Conservation (phyloP, 306 rosid genomes). For the Quercus dentata region DNA sequence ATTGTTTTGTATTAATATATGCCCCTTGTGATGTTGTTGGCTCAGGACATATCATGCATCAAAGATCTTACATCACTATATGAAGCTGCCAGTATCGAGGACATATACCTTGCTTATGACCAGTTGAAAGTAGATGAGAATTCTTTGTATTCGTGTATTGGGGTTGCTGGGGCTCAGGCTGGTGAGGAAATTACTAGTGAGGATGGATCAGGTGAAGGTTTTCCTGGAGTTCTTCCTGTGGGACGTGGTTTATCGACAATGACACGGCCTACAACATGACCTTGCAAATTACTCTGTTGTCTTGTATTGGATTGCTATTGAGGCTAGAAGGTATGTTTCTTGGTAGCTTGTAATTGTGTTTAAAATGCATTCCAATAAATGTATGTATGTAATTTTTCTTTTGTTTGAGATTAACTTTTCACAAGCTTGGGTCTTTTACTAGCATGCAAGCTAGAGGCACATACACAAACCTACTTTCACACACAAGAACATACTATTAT, state of each 20-base stretch:
- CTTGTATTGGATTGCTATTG: not conserved
- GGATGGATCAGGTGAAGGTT: conserved; percentile 57
- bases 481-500: too few relatives aligned
- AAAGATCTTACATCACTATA: conserved; percentile 74
- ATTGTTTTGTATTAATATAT: conserved; percentile 14
- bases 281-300: conserved; percentile 9
- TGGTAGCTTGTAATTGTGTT: not conserved
- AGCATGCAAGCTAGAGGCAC: too few relatives aligned
- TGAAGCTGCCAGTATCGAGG: conserved; percentile 79
- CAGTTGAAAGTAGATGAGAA: conserved; percentile 86
- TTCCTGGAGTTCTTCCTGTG: conserved; percentile 69
- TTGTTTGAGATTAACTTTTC: too few relatives aligned
- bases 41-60: conserved; percentile 94
- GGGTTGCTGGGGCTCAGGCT: conserved; percentile 88
- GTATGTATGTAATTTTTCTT: not conserved
- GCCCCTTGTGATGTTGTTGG: conserved; percentile 26
- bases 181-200: conserved; percentile 62
- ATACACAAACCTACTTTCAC: too few relatives aligned
- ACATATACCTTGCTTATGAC: conserved; percentile 76
- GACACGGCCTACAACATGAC: conserved; percentile 91
- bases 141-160: conserved; percentile 83
- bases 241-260: conserved; percentile 97
- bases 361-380: not conserved
- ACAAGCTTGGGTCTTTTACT: too few relatives aligned
- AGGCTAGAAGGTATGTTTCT: not conserved